phyloP scores from a whole-genome alignment of 768 basidiomycete genomes.

The Lactarius sanguifluus region DNA sequence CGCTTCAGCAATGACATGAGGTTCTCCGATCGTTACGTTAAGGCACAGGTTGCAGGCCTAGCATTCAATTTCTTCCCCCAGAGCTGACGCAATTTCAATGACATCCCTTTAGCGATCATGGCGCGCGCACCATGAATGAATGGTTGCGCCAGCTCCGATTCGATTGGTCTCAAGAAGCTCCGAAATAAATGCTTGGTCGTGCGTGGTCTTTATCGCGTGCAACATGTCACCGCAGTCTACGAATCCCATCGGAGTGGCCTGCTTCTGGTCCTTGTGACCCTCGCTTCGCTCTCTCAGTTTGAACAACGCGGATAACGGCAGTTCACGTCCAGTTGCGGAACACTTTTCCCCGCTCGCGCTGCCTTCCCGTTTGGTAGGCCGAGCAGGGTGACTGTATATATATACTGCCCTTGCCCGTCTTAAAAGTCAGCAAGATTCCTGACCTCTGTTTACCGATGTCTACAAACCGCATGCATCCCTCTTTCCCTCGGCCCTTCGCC shows the following conservation, averaged over 20 bases:
- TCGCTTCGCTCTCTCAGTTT: not conserved
- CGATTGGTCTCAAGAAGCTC: not conserved
- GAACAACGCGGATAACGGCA: not conserved
- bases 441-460: not conserved
- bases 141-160: not conserved
- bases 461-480: too few species aligned
- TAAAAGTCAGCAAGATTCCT: not conserved
- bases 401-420: not conserved
- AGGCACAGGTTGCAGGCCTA: not conserved
- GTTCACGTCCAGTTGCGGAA: not conserved
- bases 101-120: not conserved
- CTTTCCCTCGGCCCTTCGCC: too few species aligned
- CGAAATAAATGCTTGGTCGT: not conserved
- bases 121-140: not conserved
- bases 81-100: not conserved
- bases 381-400: not conserved
- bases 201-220: not conserved
- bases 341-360: not conserved
- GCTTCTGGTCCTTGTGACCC: not conserved
- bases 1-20: too few species aligned
- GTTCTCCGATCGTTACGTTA: not conserved
- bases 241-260: not conserved
- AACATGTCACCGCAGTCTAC: not conserved
- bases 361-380: not conserved
- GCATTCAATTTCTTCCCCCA: not conserved